phyloP scores from a whole-genome alignment of 495 filamentous ascomycete genomes.

The Thozetella sp. region DNA sequence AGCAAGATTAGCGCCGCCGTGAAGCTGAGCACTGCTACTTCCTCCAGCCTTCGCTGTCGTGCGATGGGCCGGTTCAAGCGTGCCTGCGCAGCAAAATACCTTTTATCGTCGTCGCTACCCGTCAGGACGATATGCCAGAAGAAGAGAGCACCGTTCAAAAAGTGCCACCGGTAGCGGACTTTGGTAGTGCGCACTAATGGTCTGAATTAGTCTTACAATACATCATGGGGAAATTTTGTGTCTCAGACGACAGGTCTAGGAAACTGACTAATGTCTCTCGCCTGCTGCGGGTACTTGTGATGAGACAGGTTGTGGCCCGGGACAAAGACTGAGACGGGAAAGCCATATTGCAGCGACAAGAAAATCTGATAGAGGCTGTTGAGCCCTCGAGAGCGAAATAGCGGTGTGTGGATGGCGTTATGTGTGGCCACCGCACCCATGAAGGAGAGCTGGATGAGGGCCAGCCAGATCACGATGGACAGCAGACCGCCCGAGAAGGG shows the following conservation, averaged over 20 bases:
- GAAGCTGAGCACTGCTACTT: not conserved
- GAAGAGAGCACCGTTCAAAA: not conserved
- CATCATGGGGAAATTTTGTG: too few species aligned
- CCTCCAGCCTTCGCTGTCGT: not conserved
- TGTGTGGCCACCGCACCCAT: not conserved
- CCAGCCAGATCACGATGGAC: not conserved
- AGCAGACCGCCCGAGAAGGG: not conserved
- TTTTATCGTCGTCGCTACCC: not conserved
- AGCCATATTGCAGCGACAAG: slow-evolving; percentile 2
- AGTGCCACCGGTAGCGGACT: slow-evolving; percentile 59
- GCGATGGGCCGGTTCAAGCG: not conserved
- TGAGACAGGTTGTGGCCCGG: not conserved
- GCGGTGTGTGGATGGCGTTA: slow-evolving; percentile 2
- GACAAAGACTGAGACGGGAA: not conserved
- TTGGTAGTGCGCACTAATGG: not conserved
- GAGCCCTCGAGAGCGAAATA: not conserved
- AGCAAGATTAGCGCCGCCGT: not conserved
- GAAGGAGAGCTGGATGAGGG: not conserved
- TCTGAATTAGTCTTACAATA: not conserved
- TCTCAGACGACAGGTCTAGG: too few species aligned
- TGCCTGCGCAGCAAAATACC: not conserved
- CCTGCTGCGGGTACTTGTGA: not conserved
- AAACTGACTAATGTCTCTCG: not conserved
- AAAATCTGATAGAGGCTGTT: not conserved
- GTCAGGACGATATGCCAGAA: not conserved